Evolutionary conservation across 179 eudicot species (phyloP), one percentile per base, ranked within the genome.

Genomic region (Nepenthes alata): DNA sequence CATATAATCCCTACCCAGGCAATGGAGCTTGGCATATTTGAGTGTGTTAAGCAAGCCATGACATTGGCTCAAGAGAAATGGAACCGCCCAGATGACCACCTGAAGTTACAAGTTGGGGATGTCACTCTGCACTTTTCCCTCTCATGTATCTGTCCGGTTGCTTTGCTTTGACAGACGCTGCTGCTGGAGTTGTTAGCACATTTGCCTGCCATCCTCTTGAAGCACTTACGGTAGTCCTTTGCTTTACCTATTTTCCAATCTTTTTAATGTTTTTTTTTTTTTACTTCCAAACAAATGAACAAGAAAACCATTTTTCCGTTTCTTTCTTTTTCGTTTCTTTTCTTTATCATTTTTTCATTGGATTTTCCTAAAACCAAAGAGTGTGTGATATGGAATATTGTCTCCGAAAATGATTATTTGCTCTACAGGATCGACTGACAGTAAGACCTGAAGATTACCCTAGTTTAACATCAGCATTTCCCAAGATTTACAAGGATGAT

Each of bases 1-100:
- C 95, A 96, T 25, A 91, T 91, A 74, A 62, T 91, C 62, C 98
- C 98, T 39, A 86, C 98, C 47, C 96, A 91, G 65, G 98, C 98
- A 38, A 81, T 91, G 55, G 98, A 91, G 74, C 86, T 91, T 45
- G 95, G 86, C 61, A 91, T 95, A 45, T 91, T 86, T 82, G 98
- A 91, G 70, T 83, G 79, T 74, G 98, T 91, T 39, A 91, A 89
- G 67, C 85, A 96, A 64, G 37, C 83, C 39, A 84, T 91, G 95
- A 71, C 88, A n/a, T 80, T 83, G 5, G 82, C 80, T 48, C 87
- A 86, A 63, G 91, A 91, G 73, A 85, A 80, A 66, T 89, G 96
- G 98, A 74, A 71, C 2, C 25, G 25, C 25, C 66, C 75, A 38
- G 70, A 67, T 59, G 96, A 77, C 36, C 44, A 77, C 12, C 95